Evolutionary conservation across 179 eudicot genomes (phyloP), one percentile per base, ranked within the genome.

Genomic region (Silene coronaria): DNA sequence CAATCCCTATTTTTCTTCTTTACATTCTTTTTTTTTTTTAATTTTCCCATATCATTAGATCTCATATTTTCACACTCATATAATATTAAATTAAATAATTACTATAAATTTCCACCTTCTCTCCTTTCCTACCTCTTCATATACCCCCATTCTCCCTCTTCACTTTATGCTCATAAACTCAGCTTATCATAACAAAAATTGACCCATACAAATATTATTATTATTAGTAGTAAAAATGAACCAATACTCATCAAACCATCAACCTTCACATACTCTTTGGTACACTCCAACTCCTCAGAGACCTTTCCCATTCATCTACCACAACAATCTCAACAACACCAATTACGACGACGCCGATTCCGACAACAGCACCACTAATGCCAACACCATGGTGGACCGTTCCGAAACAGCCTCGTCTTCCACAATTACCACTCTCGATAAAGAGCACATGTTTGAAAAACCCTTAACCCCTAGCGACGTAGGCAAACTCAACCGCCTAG

Each of bases 401-500:
- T 67, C 80, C 8, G 72, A 65, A n/a, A 55, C 77, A 0, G 48
- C 81, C 2, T 78, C 71, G 2, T 67, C 72, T 14, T 60, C 65
- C 61, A 38, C 42, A 53, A 28, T 28, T 23, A 3, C 61, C 23
- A 3, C 45, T 5, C 7, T 19, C 30, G 78, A 82, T 13, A 75
- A 75, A 12, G 82, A 86, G 28, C 67, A 75, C 67, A 82, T 92
- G 94, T 92, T 92, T 76, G 94, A 93, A 80, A 94, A 94, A 72
- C 86, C 92, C 0, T 66, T 94, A 4, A 94, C 97, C 0, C 98
- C 98, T 0, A 87, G 91, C 80, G 98, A 94, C 76, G 97, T 94
- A 6, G 97, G 98, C 0, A 94, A 94, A 78, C 89, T 94, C n/a
- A 94, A 94, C 85, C 91, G 98, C 10, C 91, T 94, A 23, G 97